Conservation (phyloP, 2,329 filamentous ascomycete species). For the Fusarium sp. region DNA sequence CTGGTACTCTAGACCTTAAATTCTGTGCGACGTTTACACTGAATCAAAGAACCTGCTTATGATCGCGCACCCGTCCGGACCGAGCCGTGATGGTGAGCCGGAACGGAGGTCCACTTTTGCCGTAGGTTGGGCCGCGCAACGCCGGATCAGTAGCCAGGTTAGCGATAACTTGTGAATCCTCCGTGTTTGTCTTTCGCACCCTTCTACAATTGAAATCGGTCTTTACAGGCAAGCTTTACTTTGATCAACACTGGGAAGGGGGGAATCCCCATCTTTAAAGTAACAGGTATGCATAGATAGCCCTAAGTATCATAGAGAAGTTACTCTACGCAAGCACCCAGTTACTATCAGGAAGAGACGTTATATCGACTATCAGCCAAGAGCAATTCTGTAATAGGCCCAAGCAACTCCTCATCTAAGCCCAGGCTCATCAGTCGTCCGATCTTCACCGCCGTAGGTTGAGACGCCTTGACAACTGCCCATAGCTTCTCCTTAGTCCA, state of each 20-base stretch:
- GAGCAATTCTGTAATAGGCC: slow-evolving; percentile 49
- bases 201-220: background rate
- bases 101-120: too few relatives aligned
- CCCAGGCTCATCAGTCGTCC: slow-evolving; percentile 47
- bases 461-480: slow-evolving; percentile 34
- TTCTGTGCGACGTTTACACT: too few relatives aligned
- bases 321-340: too few relatives aligned
- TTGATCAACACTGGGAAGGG: too few relatives aligned
- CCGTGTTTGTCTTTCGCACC: slow-evolving; percentile 13
- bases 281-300: too few relatives aligned
- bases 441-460: slow-evolving; percentile 39
- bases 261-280: too few relatives aligned
- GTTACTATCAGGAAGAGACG: background rate
- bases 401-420: slow-evolving; percentile 44
- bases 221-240: too few relatives aligned
- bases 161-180: slow-evolving; percentile 17
- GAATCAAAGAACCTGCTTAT: too few relatives aligned
- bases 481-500: slow-evolving; percentile 48
- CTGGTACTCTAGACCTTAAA: too few relatives aligned
- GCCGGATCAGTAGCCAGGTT: slow-evolving; percentile 11
- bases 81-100: too few relatives aligned
- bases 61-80: too few relatives aligned
- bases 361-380: slow-evolving; percentile 46
- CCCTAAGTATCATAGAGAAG: too few relatives aligned
- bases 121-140: slow-evolving; percentile 8